Evolutionary conservation across 805 yeast genomes (phyloP), one percentile per base, ranked within the genome.

Genomic region (Cyberlindnera bimundalis): DNA sequence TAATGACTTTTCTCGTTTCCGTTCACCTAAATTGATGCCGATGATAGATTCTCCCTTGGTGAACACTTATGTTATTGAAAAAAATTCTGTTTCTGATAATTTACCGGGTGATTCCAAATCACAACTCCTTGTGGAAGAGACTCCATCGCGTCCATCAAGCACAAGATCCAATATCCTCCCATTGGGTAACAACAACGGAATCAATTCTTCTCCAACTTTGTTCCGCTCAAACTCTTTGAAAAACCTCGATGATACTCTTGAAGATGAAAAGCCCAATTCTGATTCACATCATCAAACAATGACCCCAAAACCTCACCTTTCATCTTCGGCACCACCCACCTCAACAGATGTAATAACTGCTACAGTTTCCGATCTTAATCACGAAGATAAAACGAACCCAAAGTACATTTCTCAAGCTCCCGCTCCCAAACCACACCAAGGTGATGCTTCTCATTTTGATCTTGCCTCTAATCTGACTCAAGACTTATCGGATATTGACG

Each of bases 401-500:
- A n/a, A n/a, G 25, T 23, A 11, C 11, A 23, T 18, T 30, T 18
- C 14, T 18, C 29, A 26, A 26, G 7, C 14, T 26, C 32, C 19
- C 7, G 11, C 20, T 17, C 7, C 32, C 13, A 16, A 29, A 8
- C 11, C 25, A 23, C 11, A 8, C 8, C 11, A 8, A 23, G 25
- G 11, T 8, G 25, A 23, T 23, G 24, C 9, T 34, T 18, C 50
- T 29, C 43, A 38, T 18, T 26, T 24, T 23, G 37, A 35, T 15
- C 25, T 52, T 9, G 47, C 44, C 1, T 47, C 26, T 2, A 46
- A 59, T 31, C 34, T 58, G 15, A 53, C 62, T 10, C 60, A 58
- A 31, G 61, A 58, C 1, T 24, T 58, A 2, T 53, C 60, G 4
- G 61, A 58, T 28, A 47, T 57, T 29, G 61, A 57, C 28, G 60